Conservation (phyloP, 139 green algal species). For the Zygnema circumcarinatum region DNA sequence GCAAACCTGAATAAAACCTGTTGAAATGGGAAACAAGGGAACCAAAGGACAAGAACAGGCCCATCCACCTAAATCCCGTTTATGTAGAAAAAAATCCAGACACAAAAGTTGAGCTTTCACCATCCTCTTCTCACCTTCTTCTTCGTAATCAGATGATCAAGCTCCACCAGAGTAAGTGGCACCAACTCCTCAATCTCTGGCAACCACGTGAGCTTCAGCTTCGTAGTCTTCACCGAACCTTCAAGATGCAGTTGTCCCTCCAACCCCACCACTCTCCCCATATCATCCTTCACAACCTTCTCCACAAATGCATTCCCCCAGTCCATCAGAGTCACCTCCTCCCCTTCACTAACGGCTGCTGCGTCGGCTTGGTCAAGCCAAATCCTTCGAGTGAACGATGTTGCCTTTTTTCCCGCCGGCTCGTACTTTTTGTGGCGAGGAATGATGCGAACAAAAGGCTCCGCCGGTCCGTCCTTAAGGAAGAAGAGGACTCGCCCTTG, state of each 20-base stretch:
- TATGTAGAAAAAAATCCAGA: too few species aligned
- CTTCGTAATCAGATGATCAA: constrained; percentile 96
- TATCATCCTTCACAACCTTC: constrained; percentile 8
- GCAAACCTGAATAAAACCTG: too few species aligned
- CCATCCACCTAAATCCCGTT: too few species aligned
- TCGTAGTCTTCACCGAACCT: constrained; percentile 94
- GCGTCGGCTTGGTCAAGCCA: constrained; percentile 90
- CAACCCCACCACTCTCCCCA: constrained; percentile 34
- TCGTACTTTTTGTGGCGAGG: constrained; percentile 93
- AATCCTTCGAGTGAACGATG: constrained; percentile 45
- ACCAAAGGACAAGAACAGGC: too few species aligned
- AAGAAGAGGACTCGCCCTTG: constrained; percentile 68
- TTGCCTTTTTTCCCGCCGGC: constrained; percentile 59
- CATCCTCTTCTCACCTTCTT: constrained; percentile 69
- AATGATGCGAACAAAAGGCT: constrained; percentile 63
- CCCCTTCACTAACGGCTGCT: constrained; percentile 74
- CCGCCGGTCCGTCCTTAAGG: constrained; percentile 71
- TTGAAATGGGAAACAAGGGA: too few species aligned
- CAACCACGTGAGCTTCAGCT: constrained; percentile 98
- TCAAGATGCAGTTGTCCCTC: constrained; percentile 79
- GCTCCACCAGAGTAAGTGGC: constrained; percentile 74
- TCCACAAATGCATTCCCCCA: constrained; percentile 95
- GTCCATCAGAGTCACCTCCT: constrained; percentile 97
- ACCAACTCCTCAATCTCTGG: constrained; percentile 67
- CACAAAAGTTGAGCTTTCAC: too few species aligned